Base-by-base conservation (phyloP, 768 basidiomycete species). In the Mycena crocata region DNA sequence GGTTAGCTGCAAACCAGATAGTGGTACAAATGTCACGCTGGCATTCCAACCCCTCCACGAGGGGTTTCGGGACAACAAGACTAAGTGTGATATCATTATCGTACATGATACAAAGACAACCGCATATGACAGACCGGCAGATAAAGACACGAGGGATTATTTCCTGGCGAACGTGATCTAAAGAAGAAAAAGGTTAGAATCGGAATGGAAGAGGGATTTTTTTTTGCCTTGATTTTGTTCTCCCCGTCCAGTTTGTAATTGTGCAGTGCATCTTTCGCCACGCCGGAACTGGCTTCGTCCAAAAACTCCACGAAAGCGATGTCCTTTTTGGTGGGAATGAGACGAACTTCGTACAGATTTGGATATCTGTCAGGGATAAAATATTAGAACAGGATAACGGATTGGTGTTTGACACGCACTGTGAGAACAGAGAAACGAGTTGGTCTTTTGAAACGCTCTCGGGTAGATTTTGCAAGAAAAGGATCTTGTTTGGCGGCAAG, bases 281-380 rank as follows among this genome's bases (percentile, higher is more conserved):
- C 89, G 24, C 90, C 92, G 19, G 97, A 93, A 68, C 93, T 93
- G 42, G 85, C 88, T 78, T 99, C 98, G 90, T 99, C 98, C 77
- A 91, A 74, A 72, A 92, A 99, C 77, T 99, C 98, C 81, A 99
- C 96, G 86, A 99, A 99, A 0, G 97, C 98, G 69, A 99, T 99
- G 77, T 97, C 96, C 76, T 91, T 91, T 80, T 98, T 96, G 49
- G 95, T 96, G 44, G 97, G 95, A 76, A 99, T 97, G 74, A 96
- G 95, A 85, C 98, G 96, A 13, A 99, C 96, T 86, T 99, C 96
- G 89, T 97, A 79, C 62, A 99, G 79, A 75, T 96, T 97, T 63
- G 96, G 94, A 81, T 98, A 96, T 80, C 96, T 64, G 51, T 6
- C 31, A 17, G 51, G 48, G 37, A 55, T 2, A 48, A 49, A n/a